Percentiles rank a stretch among this genome's conserved stretches.
Evolutionary conservation across 225 moss, liverwort and hornwort genomes (phyloP).

Genomic region (Thuidium tamariscinum): DNA sequence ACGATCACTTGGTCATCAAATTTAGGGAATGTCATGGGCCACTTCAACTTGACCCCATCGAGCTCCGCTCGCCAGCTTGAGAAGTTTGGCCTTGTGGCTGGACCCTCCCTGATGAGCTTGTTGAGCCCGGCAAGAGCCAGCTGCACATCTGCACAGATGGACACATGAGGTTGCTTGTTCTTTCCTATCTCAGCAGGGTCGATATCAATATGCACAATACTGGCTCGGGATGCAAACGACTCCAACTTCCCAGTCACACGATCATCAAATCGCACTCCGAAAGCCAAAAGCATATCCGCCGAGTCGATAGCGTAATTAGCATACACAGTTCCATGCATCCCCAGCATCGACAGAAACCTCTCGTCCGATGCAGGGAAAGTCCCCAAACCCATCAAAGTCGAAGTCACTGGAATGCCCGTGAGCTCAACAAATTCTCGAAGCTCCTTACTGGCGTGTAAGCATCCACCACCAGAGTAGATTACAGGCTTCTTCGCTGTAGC

Average conservation of each 20-base stretch:
- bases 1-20: conserved; percentile 60
- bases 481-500: conserved; percentile 81
- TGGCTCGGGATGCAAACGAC: conserved; percentile 76
- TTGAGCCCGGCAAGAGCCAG: conserved; percentile 67
- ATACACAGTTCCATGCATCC: conserved; percentile 92
- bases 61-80: conserved; percentile 70
- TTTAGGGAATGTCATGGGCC: conserved; percentile 61
- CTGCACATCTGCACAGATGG: conserved; percentile 86
- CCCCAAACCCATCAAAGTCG: conserved; percentile 93
- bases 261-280: conserved; percentile 97
- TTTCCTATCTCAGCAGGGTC: conserved; percentile 99
- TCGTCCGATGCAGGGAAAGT: conserved; percentile 72
- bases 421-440: conserved; percentile 89
- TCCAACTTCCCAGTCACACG: conserved; percentile 96
- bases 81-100: conserved; percentile 42
- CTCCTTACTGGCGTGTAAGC: conserved; percentile 81
- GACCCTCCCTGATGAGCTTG: conserved; percentile 44
- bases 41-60: conserved; percentile 56
- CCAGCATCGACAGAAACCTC: conserved; percentile 67
- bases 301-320: conserved; percentile 90
- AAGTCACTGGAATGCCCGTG: conserved; percentile 84
- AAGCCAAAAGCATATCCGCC: conserved; percentile 80
- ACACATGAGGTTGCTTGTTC: conserved; percentile 95
- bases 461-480: conserved; percentile 88
- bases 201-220: conserved; percentile 94